phyloP scores from a whole-genome alignment of 2,329 filamentous ascomycete species.

The Aschersonia sp. region DNA sequence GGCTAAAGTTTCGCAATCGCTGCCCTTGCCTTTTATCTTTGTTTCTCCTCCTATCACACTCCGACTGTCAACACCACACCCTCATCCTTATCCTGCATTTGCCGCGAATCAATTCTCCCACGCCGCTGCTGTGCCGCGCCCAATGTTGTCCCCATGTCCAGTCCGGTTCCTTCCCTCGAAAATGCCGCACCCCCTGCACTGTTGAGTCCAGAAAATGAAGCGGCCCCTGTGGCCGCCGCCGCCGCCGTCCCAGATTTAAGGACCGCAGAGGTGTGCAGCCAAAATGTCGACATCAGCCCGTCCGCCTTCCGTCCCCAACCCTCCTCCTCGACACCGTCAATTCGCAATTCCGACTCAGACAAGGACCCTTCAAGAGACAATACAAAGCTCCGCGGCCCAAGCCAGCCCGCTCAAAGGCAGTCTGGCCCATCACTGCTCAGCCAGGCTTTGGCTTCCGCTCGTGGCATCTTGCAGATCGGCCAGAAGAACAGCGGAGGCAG shows the following conservation, averaged over 20 bases:
- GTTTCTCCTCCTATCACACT: slow-evolving; percentile 6
- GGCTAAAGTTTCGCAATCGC: slow-evolving; percentile 1
- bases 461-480: slow-evolving; percentile 26
- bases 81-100: slow-evolving; percentile 6
- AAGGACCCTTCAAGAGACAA: slow-evolving; percentile 7
- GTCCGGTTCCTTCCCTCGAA: slow-evolving; percentile 32
- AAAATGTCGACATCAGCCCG: slow-evolving; percentile 3
- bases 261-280: slow-evolving; percentile 7
- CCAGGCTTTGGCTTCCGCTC: slow-evolving; percentile 43
- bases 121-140: slow-evolving; percentile 19
- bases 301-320: background rate
- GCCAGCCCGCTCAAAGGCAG: slow-evolving; percentile 16
- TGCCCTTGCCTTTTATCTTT: background rate
- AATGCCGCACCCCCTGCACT: slow-evolving; percentile 37
- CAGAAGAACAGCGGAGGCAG: background rate
- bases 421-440: slow-evolving; percentile 40
- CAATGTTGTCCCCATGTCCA: slow-evolving; percentile 47
- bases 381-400: slow-evolving; percentile 33
- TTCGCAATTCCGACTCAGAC: slow-evolving; percentile 2
- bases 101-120: slow-evolving; percentile 9
- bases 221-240: background rate
- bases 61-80: slow-evolving; percentile 8
- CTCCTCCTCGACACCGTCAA: slow-evolving; percentile 1
- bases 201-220: slow-evolving; percentile 18
- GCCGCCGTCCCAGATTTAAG: slow-evolving; percentile 3